Base-by-base conservation (phyloP, 2,329 filamentous ascomycete species). In the Rosellinia necatrix region DNA sequence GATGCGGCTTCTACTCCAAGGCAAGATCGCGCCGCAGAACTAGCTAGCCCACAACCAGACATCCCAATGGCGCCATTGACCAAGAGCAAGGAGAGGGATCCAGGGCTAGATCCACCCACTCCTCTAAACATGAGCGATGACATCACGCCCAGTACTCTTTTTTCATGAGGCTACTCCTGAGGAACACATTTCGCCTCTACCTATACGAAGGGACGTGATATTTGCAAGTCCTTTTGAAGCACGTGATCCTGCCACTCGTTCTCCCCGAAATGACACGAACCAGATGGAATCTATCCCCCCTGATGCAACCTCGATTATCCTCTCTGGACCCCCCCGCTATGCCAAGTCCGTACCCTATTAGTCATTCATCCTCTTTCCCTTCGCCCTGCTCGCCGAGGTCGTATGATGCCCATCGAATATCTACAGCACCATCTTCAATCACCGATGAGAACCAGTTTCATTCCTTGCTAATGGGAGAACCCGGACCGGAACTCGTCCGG, bases 351-450 rank as follows among this genome's bases (percentile, higher is more conserved):
- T 85, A 87, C 49, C 83, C 89, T 35, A 82, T 84, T 58, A 81
- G 82, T 47, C 80, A 83, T 60, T 77, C 85, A 46, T 84, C 89
- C 0, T 89, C 89, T 0, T 81, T 86, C 67, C 81, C 88, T 1
- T 91, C 89, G 4, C 89, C 89, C 0, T 83, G 88, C 49, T 82
- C 87, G 57, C 78, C 86, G 55, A 77, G 89, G 72, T 86, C 84
- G 3, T 86, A 90, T 52, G 89, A 92, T 60, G 83, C 83, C 1
- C 86, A 89, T 49, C 82, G 87, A 17, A 82, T 91, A 24, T 90
- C 88, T 5, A 92, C 89, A 1, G 86, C 89, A 2, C 85, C 88
- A 5, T 92, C 89, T 1, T 92, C 89, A 0, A 77, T 88, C 38
- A 82, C 84, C 1, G 89, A 92, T 59, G 88, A 88, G 61, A 87